Evolutionary conservation across 345 rosid species (phyloP).

Genomic region (Eucalyptus erythrocorys): DNA sequence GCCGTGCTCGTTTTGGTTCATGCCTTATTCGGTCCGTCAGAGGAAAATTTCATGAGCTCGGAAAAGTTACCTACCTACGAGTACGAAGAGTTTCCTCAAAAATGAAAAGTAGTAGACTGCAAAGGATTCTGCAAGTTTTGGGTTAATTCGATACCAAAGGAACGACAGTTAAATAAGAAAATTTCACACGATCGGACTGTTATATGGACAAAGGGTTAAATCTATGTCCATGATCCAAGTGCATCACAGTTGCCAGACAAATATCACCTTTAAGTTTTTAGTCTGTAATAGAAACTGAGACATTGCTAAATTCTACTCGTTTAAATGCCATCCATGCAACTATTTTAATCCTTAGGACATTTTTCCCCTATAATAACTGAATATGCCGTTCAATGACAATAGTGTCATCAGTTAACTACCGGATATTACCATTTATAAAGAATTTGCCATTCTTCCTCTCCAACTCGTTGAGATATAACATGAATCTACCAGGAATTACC

Average conservation of each 20-base stretch:
- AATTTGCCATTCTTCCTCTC: background rate
- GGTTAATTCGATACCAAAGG: background rate
- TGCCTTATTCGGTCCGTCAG: background rate
- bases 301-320: background rate
- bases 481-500: background rate
- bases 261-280: background rate
- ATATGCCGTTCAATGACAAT: background rate
- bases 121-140: background rate
- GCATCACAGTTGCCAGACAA: background rate
- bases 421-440: background rate
- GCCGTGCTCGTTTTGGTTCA: background rate
- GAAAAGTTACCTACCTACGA: background rate
- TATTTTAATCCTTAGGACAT: background rate
- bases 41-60: background rate
- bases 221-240: background rate
- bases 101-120: background rate
- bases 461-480: background rate
- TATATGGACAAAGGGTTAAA: background rate
- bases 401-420: background rate
- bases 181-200: background rate
- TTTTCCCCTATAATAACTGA: background rate
- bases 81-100: background rate
- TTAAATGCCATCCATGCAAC: background rate
- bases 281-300: background rate
- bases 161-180: background rate